phyloP scores from a whole-genome alignment of 2,329 filamentous ascomycete species.

The Aphanocladium album region DNA sequence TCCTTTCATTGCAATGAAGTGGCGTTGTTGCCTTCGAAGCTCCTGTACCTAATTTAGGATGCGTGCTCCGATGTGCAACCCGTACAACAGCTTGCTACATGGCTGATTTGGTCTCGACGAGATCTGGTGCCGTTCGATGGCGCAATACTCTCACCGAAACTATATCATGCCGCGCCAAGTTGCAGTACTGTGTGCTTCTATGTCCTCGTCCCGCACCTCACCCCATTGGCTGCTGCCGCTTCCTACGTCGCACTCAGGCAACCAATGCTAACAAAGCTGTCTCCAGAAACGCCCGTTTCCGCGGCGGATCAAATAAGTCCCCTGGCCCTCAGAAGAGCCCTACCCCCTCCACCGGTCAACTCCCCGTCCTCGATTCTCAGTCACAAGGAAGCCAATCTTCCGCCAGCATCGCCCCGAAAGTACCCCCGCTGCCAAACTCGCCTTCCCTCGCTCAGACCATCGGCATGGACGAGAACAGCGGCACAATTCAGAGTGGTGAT shows the following conservation, averaged over 20 bases:
- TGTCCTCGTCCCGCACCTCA: background rate
- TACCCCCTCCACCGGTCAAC: conserved; percentile 42
- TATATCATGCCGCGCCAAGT: background rate
- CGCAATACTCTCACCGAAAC: background rate
- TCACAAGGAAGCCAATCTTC: conserved; percentile 48
- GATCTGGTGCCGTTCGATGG: background rate
- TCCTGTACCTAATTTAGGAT: background rate
- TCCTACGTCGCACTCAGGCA: background rate
- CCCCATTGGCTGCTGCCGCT: background rate
- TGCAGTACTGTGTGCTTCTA: background rate
- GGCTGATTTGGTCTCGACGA: background rate
- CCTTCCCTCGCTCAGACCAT: conserved; percentile 62
- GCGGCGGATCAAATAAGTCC: conserved; percentile 49
- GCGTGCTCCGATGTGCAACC: background rate
- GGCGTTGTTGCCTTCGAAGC: background rate
- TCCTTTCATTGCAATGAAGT: background rate
- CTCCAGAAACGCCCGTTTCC: conserved; percentile 52
- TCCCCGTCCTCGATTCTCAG: conserved; percentile 41
- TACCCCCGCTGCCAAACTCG: conserved; percentile 58
- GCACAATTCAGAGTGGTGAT: conserved; percentile 43
- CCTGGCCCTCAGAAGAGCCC: conserved; percentile 50
- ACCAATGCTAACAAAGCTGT: background rate
- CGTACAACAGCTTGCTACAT: background rate
- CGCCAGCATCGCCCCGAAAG: conserved; percentile 49
- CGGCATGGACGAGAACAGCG: conserved; percentile 59